Evolutionary conservation across 208 protist genomes (phyloP).

Genomic region (Trypanosoma caninum): DNA sequence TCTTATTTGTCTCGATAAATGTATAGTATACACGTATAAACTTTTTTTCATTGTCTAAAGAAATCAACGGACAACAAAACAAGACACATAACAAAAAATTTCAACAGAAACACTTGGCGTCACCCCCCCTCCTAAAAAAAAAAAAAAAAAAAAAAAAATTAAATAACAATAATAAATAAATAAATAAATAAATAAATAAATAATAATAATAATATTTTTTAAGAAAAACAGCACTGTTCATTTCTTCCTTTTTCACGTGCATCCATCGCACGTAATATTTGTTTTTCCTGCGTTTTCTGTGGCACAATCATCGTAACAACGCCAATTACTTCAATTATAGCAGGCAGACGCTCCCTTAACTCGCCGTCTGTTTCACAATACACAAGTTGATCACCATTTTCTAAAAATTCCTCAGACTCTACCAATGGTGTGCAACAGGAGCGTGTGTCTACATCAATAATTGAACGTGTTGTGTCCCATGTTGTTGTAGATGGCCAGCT

Average conservation of each 20-base stretch:
- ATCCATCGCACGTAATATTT: not conserved
- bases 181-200: conserved; percentile 2
- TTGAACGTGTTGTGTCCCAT: conserved; percentile 61
- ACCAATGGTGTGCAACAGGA: too few relatives aligned
- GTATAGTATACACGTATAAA: too few relatives aligned
- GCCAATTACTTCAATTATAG: conserved; percentile 61
- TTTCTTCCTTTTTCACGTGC: too few relatives aligned
- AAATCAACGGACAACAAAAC: too few relatives aligned
- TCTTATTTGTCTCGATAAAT: too few relatives aligned
- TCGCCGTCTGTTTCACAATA: conserved; percentile 74
- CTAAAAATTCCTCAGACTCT: too few relatives aligned
- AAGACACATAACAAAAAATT: too few relatives aligned
- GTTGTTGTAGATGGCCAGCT: conserved; percentile 58
- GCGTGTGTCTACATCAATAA: conserved; percentile 41
- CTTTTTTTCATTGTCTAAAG: too few relatives aligned
- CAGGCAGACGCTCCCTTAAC: conserved; percentile 55
- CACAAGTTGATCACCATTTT: conserved; percentile 5
- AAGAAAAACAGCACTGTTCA: not conserved
- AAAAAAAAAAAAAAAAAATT: conserved; percentile 1
- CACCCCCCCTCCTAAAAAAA: too few relatives aligned
- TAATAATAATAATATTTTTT: not conserved
- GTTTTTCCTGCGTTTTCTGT: not conserved
- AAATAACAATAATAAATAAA: not conserved
- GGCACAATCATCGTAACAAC: conserved; percentile 55
- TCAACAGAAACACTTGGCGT: too few relatives aligned